Conservation (phyloP, 805 yeast genomes). For the Priceomyces melissophilus region DNA sequence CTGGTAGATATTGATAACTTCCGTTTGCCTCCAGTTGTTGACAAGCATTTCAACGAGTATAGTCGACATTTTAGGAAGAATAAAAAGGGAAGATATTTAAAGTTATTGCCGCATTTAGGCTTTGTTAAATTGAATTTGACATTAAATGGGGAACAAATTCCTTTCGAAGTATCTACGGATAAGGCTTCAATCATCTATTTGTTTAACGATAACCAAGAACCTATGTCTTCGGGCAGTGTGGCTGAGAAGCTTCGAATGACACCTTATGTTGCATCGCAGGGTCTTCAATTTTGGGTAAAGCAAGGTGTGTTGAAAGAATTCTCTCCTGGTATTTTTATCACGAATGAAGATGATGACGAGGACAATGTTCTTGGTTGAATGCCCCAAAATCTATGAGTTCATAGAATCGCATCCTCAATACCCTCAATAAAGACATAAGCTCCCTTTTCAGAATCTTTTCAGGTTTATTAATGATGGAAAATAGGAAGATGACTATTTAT, state of each 20-base stretch:
- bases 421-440: no score
- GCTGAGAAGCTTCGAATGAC: conserved; percentile 39
- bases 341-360: conserved; percentile 31
- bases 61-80: conserved; percentile 36
- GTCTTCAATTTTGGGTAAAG: conserved; percentile 61
- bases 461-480: no score
- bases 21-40: conserved; percentile 46
- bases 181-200: conserved; percentile 61
- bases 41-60: conserved; percentile 41
- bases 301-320: conserved; percentile 49
- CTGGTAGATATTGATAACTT: conserved; percentile 34
- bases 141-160: conserved; percentile 37
- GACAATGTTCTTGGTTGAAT: background rate
- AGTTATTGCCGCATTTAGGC: conserved; percentile 59
- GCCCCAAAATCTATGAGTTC: no score
- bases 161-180: conserved; percentile 59
- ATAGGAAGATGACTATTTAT: no score
- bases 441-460: no score
- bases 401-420: no score
- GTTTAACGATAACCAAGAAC: conserved; percentile 38
- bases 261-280: conserved; percentile 32
- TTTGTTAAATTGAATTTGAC: conserved; percentile 54
- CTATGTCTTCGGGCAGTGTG: conserved; percentile 32
- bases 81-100: conserved; percentile 58
- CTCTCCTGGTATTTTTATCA: conserved; percentile 28